Percentiles rank a stretch among this genome's conserved stretches.
Evolutionary conservation across 2,329 filamentous ascomycete species (phyloP).

Genomic region (Phyllosticta ampelicida): DNA sequence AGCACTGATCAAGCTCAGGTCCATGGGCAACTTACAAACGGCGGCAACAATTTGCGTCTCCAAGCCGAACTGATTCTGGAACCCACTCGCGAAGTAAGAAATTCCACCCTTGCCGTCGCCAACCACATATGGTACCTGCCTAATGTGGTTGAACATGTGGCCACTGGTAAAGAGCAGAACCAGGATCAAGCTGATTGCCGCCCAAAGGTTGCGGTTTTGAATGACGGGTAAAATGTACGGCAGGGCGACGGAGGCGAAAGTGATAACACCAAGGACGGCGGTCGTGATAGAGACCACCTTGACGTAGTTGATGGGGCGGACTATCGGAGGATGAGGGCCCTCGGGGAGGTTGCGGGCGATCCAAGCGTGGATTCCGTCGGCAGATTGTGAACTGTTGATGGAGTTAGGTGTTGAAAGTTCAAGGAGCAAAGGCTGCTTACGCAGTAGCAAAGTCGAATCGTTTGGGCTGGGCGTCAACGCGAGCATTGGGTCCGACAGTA

Average conservation of each 20-base stretch:
- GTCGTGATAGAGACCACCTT: conserved; percentile 59
- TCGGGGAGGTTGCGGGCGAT: conserved; percentile 67
- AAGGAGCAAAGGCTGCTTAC: conserved; percentile 44
- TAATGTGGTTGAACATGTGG: conserved; percentile 99
- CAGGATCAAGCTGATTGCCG: conserved; percentile 73
- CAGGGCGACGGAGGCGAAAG: conserved; percentile 58
- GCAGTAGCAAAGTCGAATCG: conserved; percentile 78
- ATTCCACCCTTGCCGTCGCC: conserved; percentile 78
- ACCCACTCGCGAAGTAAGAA: conserved; percentile 81
- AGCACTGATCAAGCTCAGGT: conserved; percentile 5
- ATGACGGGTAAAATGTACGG: conserved; percentile 73
- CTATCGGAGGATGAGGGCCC: conserved; percentile 60
- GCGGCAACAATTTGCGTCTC: conserved; percentile 93
- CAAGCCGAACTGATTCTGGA: conserved; percentile 86
- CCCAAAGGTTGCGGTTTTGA: conserved; percentile 90
- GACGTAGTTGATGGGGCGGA: conserved; percentile 79
- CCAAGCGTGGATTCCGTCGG: conserved; percentile 72
- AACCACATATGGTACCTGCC: conserved; percentile 85
- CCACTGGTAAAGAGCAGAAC: conserved; percentile 91
- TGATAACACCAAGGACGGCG: conserved; percentile 57
- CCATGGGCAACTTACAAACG: conserved; percentile 58
- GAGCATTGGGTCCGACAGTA: conserved; percentile 70
- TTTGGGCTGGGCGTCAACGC: conserved; percentile 53
- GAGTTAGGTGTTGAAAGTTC: not conserved
- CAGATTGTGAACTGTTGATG: conserved; percentile 51